These are phyloP conservation scores for Lyophyllum semitale DNA, from an alignment of 768 basidiomycete species.

Conservation along the genomic window DNA sequence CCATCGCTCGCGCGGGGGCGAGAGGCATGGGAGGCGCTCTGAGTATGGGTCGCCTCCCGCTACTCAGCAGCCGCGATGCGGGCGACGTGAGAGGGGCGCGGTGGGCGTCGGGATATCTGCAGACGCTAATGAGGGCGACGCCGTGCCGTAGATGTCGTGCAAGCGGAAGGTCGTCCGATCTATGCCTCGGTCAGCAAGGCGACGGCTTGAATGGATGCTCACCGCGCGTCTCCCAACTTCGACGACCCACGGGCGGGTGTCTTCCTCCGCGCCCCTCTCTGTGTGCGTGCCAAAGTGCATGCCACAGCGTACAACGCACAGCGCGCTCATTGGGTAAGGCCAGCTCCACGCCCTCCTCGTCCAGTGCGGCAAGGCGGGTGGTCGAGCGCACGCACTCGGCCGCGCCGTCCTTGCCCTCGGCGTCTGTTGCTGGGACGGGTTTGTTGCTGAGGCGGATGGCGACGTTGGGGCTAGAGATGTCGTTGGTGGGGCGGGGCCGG, in stretches of 20 bases:
- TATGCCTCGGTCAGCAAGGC: constrained; percentile 23
- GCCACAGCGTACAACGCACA: constrained; percentile 85
- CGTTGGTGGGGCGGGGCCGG: too few relatives aligned
- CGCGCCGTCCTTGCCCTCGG: constrained; percentile 42
- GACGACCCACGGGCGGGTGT: constrained; percentile 84
- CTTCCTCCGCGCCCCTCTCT: constrained; percentile 46
- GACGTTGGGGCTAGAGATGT: constrained; percentile 78
- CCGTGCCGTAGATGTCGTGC: constrained; percentile 92
- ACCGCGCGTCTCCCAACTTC: constrained; percentile 89
- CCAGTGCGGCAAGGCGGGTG: constrained; percentile 81
- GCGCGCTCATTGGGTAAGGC: constrained; percentile 78
- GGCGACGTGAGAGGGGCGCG: constrained; percentile 32
- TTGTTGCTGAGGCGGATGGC: constrained; percentile 82
- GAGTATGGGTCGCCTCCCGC: constrained; percentile 76
- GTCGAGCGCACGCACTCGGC: constrained; percentile 74
- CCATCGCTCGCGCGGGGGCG: constrained; percentile 82
- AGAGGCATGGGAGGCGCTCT: constrained; percentile 91
- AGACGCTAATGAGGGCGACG: constrained; percentile 48
- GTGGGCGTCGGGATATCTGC: constrained; percentile 30
- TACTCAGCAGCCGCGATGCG: constrained; percentile 21
- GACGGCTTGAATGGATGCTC: constrained; percentile 21
- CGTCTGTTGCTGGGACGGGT: constrained; percentile 31
- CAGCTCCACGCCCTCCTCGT: constrained; percentile 70
- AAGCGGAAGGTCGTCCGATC: constrained; percentile 95
- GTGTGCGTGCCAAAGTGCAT: constrained; percentile 59